Conservation (phyloP, 2,329 filamentous ascomycete species). For the Lecanoromycetidae sp. region DNA sequence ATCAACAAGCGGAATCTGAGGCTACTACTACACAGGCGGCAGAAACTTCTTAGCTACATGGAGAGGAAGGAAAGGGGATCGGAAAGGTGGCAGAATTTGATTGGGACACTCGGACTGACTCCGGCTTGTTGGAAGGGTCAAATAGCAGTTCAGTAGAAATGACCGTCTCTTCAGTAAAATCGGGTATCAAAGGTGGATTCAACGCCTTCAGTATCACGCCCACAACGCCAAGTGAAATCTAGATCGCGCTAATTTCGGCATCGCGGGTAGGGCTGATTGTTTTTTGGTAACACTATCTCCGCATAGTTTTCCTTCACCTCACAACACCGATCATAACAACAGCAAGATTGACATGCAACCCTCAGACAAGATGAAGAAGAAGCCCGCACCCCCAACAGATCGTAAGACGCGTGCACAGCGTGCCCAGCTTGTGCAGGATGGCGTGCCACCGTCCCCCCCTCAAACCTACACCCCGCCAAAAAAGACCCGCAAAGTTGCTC, state of each 20-base stretch:
- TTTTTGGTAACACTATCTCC: too few relatives aligned
- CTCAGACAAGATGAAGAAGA: too few relatives aligned
- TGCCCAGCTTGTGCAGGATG: not conserved
- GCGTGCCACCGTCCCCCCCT: constrained; percentile 2
- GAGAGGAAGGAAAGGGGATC: constrained; percentile 82
- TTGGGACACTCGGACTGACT: constrained; percentile 71
- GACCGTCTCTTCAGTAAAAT: not conserved
- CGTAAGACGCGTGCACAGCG: not conserved
- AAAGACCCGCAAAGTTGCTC: not conserved
- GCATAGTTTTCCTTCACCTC: too few relatives aligned
- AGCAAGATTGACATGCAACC: not conserved
- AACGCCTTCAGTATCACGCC: too few relatives aligned
- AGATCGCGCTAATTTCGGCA: too few relatives aligned
- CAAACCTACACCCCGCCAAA: not conserved
- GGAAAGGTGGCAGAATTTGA: constrained; percentile 74
- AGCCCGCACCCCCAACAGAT: too few relatives aligned
- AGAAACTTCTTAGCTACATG: constrained; percentile 80
- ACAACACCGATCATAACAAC: not conserved
- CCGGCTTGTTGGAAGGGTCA: constrained; percentile 85
- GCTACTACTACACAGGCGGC: constrained; percentile 72
- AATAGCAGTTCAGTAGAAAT: constrained; percentile 38
- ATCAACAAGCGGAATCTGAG: constrained; percentile 86
- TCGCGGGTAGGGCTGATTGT: too few relatives aligned
- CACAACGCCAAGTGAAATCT: too few relatives aligned
- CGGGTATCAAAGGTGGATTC: not conserved